Conservation (phyloP, 1,284 basidiomycete genomes). For the Pseudomicrostroma phylloplanum region DNA sequence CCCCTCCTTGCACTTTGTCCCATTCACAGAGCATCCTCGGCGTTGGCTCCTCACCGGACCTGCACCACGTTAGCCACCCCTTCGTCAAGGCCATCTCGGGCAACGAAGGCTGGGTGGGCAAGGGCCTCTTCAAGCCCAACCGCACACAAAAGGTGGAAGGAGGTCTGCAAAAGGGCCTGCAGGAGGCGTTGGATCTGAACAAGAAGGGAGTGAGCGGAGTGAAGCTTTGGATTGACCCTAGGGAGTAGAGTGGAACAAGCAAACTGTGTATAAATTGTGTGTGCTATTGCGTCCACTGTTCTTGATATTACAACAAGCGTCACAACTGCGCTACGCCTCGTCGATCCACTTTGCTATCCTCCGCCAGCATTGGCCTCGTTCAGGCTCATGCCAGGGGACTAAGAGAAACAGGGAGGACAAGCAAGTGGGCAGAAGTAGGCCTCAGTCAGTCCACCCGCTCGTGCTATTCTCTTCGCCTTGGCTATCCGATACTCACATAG, state of each 20-base stretch:
- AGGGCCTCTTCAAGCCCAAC: constrained; percentile 24
- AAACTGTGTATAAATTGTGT: too few relatives aligned
- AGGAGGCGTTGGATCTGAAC: constrained; percentile 28
- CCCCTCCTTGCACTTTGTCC: constrained; percentile 22
- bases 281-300: too few relatives aligned
- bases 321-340: neutral
- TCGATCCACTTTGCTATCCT: constrained; percentile 41
- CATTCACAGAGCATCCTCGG: constrained; percentile 17
- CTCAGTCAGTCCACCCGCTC: too few relatives aligned
- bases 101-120: constrained; percentile 27
- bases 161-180: constrained; percentile 19
- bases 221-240: constrained; percentile 30
- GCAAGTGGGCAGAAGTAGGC: too few relatives aligned
- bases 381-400: constrained; percentile 43
- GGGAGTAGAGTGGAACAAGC: constrained; percentile 4
- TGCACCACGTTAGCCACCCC: neutral
- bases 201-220: constrained; percentile 30
- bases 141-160: constrained; percentile 23
- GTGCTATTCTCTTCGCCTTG: too few relatives aligned
- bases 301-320: too few relatives aligned
- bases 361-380: constrained; percentile 28
- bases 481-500: constrained; percentile 22
- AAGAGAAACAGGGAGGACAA: too few relatives aligned
- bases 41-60: constrained; percentile 15
- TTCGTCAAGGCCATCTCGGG: constrained; percentile 26